Evolutionary conservation across 805 yeast species (phyloP).

Genomic region (Blastobotrys parvus): DNA sequence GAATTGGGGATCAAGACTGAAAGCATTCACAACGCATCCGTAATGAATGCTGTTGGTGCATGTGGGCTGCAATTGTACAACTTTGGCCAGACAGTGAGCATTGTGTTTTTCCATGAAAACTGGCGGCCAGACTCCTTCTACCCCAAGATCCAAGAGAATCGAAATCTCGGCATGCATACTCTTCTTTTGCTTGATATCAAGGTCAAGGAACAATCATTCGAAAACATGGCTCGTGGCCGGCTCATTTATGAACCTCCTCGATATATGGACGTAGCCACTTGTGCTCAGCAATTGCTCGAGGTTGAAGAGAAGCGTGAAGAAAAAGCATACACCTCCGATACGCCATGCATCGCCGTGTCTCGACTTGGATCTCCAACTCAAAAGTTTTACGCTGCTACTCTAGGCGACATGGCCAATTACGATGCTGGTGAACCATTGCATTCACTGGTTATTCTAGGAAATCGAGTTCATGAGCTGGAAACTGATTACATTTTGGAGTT

Average conservation of each 20-base stretch:
- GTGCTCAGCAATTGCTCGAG: conserved; percentile 81
- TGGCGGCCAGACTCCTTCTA: conserved; percentile 98
- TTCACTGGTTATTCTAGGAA: conserved; percentile 84
- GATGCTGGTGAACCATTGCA: conserved; percentile 95
- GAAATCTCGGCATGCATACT: conserved; percentile 87
- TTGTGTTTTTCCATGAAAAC: conserved; percentile 87
- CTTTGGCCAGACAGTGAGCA: conserved; percentile 94
- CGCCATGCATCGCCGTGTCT: conserved; percentile 92
- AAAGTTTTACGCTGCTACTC: conserved; percentile 74
- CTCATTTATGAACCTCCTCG: conserved; percentile 93
- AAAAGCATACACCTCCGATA: conserved; percentile 70
- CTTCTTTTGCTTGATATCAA: conserved; percentile 82
- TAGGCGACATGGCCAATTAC: conserved; percentile 65
- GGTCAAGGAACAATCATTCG: conserved; percentile 93
- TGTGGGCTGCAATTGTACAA: conserved; percentile 93
- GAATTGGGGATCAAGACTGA: conserved; percentile 72
- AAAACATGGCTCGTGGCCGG: conserved; percentile 89
- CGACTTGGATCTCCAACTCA: conserved; percentile 85
- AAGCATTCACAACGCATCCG: conserved; percentile 88
- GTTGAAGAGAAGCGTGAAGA: conserved; percentile 72
- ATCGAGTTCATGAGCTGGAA: conserved; percentile 86
- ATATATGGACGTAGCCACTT: conserved; percentile 86
- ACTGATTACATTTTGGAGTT: conserved; percentile 74
- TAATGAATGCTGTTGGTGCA: conserved; percentile 97
- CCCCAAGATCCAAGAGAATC: conserved; percentile 78